phyloP scores from a whole-genome alignment of 345 rosid genomes.

The Abelmoschus esculentus region DNA sequence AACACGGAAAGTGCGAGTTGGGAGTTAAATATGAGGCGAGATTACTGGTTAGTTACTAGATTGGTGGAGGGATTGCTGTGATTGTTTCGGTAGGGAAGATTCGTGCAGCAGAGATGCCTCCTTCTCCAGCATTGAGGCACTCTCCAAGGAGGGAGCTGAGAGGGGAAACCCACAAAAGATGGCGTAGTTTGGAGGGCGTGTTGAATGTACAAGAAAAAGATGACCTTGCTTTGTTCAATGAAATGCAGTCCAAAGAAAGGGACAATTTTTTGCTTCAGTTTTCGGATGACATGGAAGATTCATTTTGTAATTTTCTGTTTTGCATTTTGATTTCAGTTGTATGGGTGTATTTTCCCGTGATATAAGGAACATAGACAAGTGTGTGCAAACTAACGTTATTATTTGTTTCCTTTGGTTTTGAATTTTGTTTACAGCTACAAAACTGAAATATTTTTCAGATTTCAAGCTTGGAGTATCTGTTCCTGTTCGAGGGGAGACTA shows the following conservation, averaged over 20 bases:
- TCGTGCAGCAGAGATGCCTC: conserved; percentile 51
- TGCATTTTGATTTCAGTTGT: conserved; percentile 1
- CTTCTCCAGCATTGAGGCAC: conserved; percentile 72
- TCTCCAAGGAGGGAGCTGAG: conserved; percentile 68
- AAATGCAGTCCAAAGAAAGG: conserved; percentile 78
- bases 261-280: conserved; percentile 82
- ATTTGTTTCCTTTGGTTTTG: conserved; percentile 20
- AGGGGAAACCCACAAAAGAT: conserved; percentile 58
- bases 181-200: conserved; percentile 67
- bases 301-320: conserved; percentile 59
- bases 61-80: conserved; percentile 11
- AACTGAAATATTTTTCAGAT: conserved; percentile 75
- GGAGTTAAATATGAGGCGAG: conserved; percentile 16
- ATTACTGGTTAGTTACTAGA: not conserved
- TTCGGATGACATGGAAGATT: conserved; percentile 67
- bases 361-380: not conserved
- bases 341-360: conserved; percentile 5
- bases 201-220: conserved; percentile 59
- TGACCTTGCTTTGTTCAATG: conserved; percentile 83
- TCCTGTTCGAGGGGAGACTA: conserved; percentile 82
- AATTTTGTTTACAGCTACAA: conserved; percentile 47
- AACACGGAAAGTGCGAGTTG: conserved; percentile 5
- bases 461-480: conserved; percentile 55
- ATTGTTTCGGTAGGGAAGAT: conserved; percentile 13
- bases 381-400: conserved; percentile 11